Evolutionary conservation across 2,329 filamentous ascomycete species (phyloP).

Genomic region (Aspergillus niger): DNA sequence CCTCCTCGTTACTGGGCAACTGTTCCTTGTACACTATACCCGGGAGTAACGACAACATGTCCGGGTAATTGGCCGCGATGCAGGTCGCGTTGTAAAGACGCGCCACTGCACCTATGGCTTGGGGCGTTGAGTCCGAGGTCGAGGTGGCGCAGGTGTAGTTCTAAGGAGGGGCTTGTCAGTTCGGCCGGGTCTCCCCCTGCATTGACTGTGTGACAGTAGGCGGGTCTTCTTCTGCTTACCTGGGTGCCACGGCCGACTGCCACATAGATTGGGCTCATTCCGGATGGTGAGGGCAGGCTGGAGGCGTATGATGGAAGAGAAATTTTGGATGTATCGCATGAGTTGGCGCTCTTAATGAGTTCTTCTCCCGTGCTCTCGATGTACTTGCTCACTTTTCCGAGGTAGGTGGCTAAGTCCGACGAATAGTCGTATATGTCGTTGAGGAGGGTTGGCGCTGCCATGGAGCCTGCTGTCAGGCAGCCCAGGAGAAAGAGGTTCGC

Average conservation of each 20-base stretch:
- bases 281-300: slow-evolving; percentile 62
- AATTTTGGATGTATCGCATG: slow-evolving; percentile 39
- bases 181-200: not conserved
- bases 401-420: slow-evolving; percentile 43
- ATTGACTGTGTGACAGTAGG: not conserved
- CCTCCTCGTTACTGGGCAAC: slow-evolving; percentile 44
- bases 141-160: slow-evolving; percentile 83
- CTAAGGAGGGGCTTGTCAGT: slow-evolving; percentile 49
- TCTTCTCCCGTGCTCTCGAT: slow-evolving; percentile 33
- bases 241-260: slow-evolving; percentile 80
- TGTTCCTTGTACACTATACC: slow-evolving; percentile 69
- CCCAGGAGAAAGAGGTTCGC: slow-evolving; percentile 28
- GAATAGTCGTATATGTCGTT: slow-evolving; percentile 41
- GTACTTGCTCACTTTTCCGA: slow-evolving; percentile 42
- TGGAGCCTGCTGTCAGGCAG: slow-evolving; percentile 34
- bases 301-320: slow-evolving; percentile 53
- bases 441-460: slow-evolving; percentile 39
- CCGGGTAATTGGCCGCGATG: slow-evolving; percentile 68
- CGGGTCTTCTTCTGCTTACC: slow-evolving; percentile 36
- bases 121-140: slow-evolving; percentile 63
- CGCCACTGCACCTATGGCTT: slow-evolving; percentile 72
- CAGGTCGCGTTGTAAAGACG: slow-evolving; percentile 88
- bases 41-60: slow-evolving; percentile 66
- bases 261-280: slow-evolving; percentile 71
- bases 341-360: slow-evolving; percentile 19